Evolutionary conservation across 179 eudicot genomes (phyloP), one percentile per base, ranked within the genome.

Genomic region (Camellia oleifera): DNA sequence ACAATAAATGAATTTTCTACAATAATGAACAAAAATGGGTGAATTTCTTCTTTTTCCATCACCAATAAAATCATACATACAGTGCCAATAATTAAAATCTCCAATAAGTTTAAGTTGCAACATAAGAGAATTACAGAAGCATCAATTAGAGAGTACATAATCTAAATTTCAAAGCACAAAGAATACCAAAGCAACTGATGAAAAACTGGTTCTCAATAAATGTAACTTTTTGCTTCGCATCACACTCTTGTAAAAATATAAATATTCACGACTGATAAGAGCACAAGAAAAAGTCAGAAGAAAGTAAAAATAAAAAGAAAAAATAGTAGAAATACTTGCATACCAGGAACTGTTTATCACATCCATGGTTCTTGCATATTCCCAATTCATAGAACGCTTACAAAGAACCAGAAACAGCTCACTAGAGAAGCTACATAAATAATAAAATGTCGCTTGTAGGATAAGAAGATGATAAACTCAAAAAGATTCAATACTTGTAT

Each of bases 141-240:
- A 6, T 75, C 53, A 66, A 78, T 7, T 8, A 68, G 32, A 42
- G 46, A 69, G 74, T n/a, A 11, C 15, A 64, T 26, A 77, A 7
- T 44, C 45, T 23, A 0, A 5, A 76, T 17, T 23, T 7, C 61
- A 32, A 18, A 46, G 54, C 23, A 46, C 14, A 66, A 26, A 63
- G 71, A 75, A 82, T 93, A 94, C 98, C 78, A 88, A 84, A 77
- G 92, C 85, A 84, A 80, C 72, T 40, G 97, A 90, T 60, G 91
- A 87, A 23, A 88, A 79, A 20, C 81, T 65, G 53, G 85, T 64
- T n/a, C 80, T 75, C 53, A 80, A 72, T 15, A 79, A 66, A 74
- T 83, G 86, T 74, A 83, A 86, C 48, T 79, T 87, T 77, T 83
- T 82, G 64, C 86, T 78, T 75, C 84, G 83, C 69, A 79, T 44